A percentile compares a stretch with the other conserved stretches of the same genome.
Evolutionary conservation across 2,329 filamentous ascomycete species (phyloP).

Genomic region (Rugonectria rugulosa): DNA sequence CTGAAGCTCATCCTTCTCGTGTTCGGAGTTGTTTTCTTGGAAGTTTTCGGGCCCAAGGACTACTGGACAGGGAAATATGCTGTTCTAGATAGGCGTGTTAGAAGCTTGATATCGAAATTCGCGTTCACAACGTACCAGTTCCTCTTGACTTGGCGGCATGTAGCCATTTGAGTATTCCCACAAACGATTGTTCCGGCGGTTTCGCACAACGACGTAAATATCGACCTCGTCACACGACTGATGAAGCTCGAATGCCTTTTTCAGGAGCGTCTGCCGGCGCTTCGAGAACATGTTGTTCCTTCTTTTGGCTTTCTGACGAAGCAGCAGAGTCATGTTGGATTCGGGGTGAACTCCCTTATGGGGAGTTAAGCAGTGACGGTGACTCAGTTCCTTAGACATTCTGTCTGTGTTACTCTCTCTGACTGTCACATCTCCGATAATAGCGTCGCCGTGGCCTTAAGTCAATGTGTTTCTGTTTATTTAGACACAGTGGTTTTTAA

Average conservation of each 20-base stretch:
- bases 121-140: conserved; percentile 7
- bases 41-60: neutral
- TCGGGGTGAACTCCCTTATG: neutral
- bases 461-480: neutral
- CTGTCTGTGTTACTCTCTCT: neutral
- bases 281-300: conserved; percentile 5
- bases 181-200: conserved; percentile 14
- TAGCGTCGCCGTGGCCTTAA: neutral
- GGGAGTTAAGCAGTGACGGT: neutral
- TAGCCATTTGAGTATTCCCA: conserved; percentile 21
- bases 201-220: conserved; percentile 15
- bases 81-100: neutral
- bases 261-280: conserved; percentile 1
- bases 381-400: neutral
- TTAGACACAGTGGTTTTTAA: neutral
- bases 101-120: neutral
- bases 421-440: neutral
- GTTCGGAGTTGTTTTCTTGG: neutral
- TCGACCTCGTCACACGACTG: conserved; percentile 12
- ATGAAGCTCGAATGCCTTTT: conserved; percentile 9
- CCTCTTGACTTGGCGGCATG: neutral
- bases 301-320: neutral
- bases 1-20: neutral
- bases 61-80: neutral
- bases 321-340: neutral